Base-by-base conservation (phyloP, 2,329 filamentous ascomycete species). In the Hyphodiscus sp. region DNA sequence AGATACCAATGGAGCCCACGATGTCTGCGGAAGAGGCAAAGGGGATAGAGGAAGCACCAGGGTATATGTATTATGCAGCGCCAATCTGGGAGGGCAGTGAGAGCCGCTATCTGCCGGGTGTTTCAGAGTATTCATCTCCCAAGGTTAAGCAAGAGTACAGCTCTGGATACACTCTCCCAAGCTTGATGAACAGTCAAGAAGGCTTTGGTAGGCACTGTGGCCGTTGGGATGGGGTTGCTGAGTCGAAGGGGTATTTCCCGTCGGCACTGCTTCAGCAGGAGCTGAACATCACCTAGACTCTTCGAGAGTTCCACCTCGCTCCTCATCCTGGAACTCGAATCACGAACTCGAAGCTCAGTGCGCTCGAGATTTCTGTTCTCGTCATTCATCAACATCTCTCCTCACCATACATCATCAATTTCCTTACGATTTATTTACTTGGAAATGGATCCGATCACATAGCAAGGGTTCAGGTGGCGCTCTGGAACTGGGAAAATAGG, bases 11-110 rank as follows among this genome's bases (percentile, higher is more conserved):
- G 45, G 67, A 68, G 33, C 63, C 67, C 5, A 65, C 62, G 3
- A 45, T 68, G 20, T 62, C 62, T 9, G 57, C 61, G 0, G 67
- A 68, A 50, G 65, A 69, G 33, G 61, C 56, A 9, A 68, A 67
- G 45, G 45, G 50, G 8, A 67, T 69, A 23, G 60, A 63, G 13
- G 65, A 67, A 7, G 49, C 55, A 4, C 54, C 61, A 1, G 57
- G 59, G 15, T 69, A 67, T 29, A 45, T 65, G n/a, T 69, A 69
- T 49, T 68, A 66, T 30, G 65, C 66, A 1, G 55, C 49, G 19
- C 45, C 63, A 2, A 61, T 68, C 2, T 65, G 63, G 48, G 66
- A 68, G 47, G 57, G 58, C 15, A 54, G 62, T 2, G 66, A 68
- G 43, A 20, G 57, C 16, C 57, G 61, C 33, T 63, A 59, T n/a